phyloP scores from a whole-genome alignment of 306 rosid genomes.

The Trifolium repens region DNA sequence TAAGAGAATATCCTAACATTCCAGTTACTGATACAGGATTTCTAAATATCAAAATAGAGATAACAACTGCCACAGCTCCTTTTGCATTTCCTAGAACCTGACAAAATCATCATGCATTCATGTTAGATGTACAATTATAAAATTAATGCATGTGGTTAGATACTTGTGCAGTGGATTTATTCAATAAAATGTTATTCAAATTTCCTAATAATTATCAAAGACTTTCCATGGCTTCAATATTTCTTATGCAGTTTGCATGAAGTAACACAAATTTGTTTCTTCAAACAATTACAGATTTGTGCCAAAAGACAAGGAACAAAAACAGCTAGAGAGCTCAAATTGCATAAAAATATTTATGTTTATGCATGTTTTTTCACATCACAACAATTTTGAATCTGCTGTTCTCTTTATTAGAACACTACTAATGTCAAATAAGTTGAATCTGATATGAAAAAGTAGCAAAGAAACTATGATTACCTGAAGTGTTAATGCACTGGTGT shows the following conservation, averaged over 20 bases:
- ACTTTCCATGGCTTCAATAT: not conserved
- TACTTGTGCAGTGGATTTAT: not conserved
- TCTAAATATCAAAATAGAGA: slow-evolving; percentile 64
- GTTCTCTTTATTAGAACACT: slow-evolving; percentile 15
- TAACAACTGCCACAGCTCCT: slow-evolving; percentile 72
- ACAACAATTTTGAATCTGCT: not conserved
- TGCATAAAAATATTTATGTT: not conserved
- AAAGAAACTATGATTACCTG: slow-evolving; percentile 40
- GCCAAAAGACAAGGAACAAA: too few species aligned
- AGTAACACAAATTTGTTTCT: too few species aligned
- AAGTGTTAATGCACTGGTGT: slow-evolving; percentile 59
- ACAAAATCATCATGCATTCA: not conserved
- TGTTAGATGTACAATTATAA: slow-evolving; percentile 7
- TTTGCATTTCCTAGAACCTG: slow-evolving; percentile 77
- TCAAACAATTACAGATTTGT: too few species aligned
- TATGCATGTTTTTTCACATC: slow-evolving; percentile 20
- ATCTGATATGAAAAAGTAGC: not conserved
- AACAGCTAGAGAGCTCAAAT: not conserved
- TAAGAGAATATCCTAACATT: slow-evolving; percentile 67
- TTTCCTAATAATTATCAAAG: not conserved
- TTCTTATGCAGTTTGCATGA: not conserved
- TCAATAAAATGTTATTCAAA: not conserved
- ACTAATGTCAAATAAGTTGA: slow-evolving; percentile 1
- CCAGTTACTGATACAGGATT: slow-evolving; percentile 69
- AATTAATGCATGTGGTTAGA: too few species aligned